Evolutionary conservation across 2,329 filamentous ascomycete species (phyloP), one percentile per base, ranked within the genome.

Genomic region (Sporothrix phasma): DNA sequence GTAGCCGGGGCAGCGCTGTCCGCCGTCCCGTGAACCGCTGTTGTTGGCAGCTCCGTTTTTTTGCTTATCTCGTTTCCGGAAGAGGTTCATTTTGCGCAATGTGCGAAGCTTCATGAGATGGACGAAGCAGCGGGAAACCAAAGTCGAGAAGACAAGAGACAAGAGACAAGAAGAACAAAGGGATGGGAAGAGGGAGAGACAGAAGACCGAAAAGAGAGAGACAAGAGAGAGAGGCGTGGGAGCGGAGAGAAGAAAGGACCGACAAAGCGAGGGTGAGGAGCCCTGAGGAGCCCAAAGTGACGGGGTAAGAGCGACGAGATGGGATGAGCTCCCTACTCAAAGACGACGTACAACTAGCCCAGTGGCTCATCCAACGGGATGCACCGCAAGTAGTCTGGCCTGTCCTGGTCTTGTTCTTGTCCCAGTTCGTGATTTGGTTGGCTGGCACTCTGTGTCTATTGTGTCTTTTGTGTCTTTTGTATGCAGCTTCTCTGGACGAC

Each of bases 61-160:
- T 39, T 69, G 67, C 68, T 75, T 75, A 67, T 75, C 73, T 63
- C 71, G 71, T 66, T 70, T 70, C 65, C 66, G 70, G 69, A 75
- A 75, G 64, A 75, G 71, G 65, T 70, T 71, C 72, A 74, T 74
- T 62, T 69, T 72, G 68, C 62, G 51, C 26, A 62, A 58, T 61
- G 61, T 53, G 7, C 61, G 37, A n/a, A 66, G 58, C 39, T 56
- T 64, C 66, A 68, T 66, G 13, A 24, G 15, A 5, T 7, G 19
- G 43, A 10, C 17, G 17, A 17, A 37, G 63, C 22, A 47, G 45
- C 39, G 45, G 34, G 26, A 41, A 29, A 53, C n/a, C n/a, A n/a
- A 13, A 24, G 24, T 17, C 15, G 34, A 45, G 43, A 13, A 11
- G 7, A 24, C 6, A 54, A 31, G 29, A 45, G 47, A 47, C 34